Evolutionary conservation across 2,329 filamentous ascomycete genomes (phyloP), one percentile per base, ranked within the genome.

Genomic region (Epichloe hybrida): DNA sequence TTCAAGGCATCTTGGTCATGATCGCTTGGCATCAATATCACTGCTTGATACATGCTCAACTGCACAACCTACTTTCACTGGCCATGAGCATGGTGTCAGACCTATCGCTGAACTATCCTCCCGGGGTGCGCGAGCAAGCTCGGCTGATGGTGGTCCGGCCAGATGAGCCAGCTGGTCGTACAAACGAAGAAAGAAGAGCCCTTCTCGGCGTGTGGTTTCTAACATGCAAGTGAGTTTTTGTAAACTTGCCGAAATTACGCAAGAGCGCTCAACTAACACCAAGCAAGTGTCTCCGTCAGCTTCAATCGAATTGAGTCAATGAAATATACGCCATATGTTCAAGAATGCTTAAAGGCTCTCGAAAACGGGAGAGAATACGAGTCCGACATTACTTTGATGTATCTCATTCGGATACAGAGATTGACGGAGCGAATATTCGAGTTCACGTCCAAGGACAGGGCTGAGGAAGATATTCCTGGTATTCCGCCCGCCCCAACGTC

Each of bases 201-300:
- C 64, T 79, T 1, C 63, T 77, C 1, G 77, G 74, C 0, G 71
- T 74, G 2, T 80, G 76, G 71, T 79, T 77, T 52, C 54, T 80
- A 34, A 72, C 67, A 13, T 77, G 74, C 9, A 68, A 70, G 76
- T 79, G 63, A 58, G 72, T 63, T 12, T 4, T 3, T 20, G 11
- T 1, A 15, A 8, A 31, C 12, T 21, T 12, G 46, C n/a, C 21
- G 5, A 15, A 21, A 7, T 15, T 9, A 42, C 2, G 5, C 6
- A 5, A 6, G 17, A 17, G 21, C 20, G 13, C 11, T 3, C 12
- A 7, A 34, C 50, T 49, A 5, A 47, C 13, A 8, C 8, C 17
- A 5, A 20, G 13, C n/a, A 73, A 49, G 72, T 0, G 61, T 72
- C 31, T 64, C 70, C 0, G 60, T 71, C 2, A 66, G 67, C 1